A percentile compares a stretch with the other conserved stretches of the same genome.
Evolutionary conservation across 2,329 filamentous ascomycete species (phyloP).

Genomic region (Amphichorda felina): DNA sequence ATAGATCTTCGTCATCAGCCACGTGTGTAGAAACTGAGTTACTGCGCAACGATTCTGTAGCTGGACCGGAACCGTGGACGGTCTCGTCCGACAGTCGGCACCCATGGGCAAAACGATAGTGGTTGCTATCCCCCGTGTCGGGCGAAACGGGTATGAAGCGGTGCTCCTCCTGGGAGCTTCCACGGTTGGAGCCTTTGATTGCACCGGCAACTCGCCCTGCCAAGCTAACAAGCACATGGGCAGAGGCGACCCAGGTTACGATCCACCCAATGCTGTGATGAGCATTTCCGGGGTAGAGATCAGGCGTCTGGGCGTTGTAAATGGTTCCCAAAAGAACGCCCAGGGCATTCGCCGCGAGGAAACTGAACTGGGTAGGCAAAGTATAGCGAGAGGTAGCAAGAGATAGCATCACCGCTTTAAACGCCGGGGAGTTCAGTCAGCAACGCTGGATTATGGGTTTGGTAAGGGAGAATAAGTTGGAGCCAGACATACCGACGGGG

Average conservation of each 20-base stretch:
- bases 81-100: constrained; percentile 60
- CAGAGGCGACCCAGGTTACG: constrained; percentile 57
- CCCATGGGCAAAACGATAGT: constrained; percentile 12
- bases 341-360: constrained; percentile 50
- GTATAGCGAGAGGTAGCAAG: constrained; percentile 67
- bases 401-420: constrained; percentile 71
- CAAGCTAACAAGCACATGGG: constrained; percentile 58
- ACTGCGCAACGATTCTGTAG: constrained; percentile 54
- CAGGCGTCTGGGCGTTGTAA: constrained; percentile 73
- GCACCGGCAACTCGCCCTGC: constrained; percentile 42
- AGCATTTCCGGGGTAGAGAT: constrained; percentile 78
- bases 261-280: constrained; percentile 86
- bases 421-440: not conserved
- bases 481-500: constrained; percentile 51
- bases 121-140: constrained; percentile 27
- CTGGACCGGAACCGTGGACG: constrained; percentile 61
- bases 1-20: constrained; percentile 31
- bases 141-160: constrained; percentile 52
- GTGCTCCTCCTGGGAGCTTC: constrained; percentile 31
- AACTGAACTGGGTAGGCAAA: constrained; percentile 55
- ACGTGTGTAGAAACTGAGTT: constrained; percentile 45
- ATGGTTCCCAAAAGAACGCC: constrained; percentile 54
- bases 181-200: not conserved
- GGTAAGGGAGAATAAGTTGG: not conserved
- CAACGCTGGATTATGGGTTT: not conserved